Evolutionary conservation across 805 yeast genomes (phyloP).

Genomic region (Lachancea thermotolerans): DNA sequence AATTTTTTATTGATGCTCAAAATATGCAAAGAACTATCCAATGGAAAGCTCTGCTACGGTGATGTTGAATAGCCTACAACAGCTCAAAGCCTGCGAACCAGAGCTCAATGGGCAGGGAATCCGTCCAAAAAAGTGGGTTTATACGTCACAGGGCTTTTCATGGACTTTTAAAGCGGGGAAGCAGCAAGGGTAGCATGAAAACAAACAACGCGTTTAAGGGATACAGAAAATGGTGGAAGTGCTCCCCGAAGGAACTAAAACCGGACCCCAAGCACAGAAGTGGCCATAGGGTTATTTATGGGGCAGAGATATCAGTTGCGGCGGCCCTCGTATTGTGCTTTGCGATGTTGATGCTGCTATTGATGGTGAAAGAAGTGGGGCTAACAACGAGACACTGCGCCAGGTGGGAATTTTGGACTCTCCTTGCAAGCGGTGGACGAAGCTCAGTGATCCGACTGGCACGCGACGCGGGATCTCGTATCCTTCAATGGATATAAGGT

Average conservation of each 20-base stretch:
- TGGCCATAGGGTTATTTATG: background rate
- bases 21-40: too few species aligned
- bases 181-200: background rate
- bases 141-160: background rate
- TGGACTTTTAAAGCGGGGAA: background rate
- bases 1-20: background rate
- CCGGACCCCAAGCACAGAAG: background rate
- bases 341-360: slow-evolving; percentile 1
- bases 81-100: too few species aligned
- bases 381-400: slow-evolving; percentile 4
- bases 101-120: too few species aligned
- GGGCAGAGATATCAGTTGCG: background rate
- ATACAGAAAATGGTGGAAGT: background rate
- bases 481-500: background rate
- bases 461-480: background rate
- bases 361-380: slow-evolving; percentile 5
- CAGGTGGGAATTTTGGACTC: slow-evolving; percentile 7
- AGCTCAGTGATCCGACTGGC: background rate
- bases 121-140: background rate
- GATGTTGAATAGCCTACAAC: too few species aligned
- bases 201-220: background rate
- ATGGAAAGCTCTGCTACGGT: too few species aligned
- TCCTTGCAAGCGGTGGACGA: slow-evolving; percentile 4
- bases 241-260: background rate
- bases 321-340: slow-evolving; percentile 2